phyloP scores from a whole-genome alignment of 169 alveolate genomes.

The Amoebophrya sp. region DNA sequence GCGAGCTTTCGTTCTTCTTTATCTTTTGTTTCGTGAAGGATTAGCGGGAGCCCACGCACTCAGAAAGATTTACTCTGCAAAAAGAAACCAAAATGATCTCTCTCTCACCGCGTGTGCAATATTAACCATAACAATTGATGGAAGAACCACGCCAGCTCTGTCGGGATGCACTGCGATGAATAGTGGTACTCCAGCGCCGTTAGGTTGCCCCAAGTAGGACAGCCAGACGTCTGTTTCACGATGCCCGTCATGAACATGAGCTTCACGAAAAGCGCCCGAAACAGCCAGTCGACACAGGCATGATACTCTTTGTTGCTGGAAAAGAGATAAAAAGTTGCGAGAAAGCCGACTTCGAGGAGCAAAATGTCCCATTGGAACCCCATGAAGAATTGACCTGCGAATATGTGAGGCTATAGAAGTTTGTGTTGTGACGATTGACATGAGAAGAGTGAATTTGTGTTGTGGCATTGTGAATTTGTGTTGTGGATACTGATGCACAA shows the following conservation, averaged over 20 bases:
- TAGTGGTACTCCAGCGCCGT: conserved; percentile 22
- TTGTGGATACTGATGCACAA: too few species aligned
- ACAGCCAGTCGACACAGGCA: neutral
- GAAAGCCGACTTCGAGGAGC: neutral
- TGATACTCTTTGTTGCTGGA: neutral
- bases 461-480: too few species aligned
- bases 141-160: neutral
- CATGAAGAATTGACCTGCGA: neutral
- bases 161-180: neutral
- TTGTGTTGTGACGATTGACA: too few species aligned
- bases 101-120: too few species aligned
- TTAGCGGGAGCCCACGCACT: too few species aligned
- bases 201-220: neutral
- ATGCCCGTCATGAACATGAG: conserved; percentile 11
- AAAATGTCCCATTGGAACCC: conserved; percentile 7
- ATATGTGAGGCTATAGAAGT: too few species aligned
- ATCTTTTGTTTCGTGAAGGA: too few species aligned
- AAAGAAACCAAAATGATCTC: too few species aligned
- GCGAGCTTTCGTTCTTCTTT: too few species aligned
- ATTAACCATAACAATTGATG: too few species aligned
- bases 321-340: neutral
- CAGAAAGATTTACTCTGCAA: too few species aligned
- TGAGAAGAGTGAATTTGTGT: too few species aligned
- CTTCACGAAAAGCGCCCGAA: conserved; percentile 14
- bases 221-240: neutral